A percentile compares a stretch with the other conserved stretches of the same genome.
These are phyloP conservation scores for Nadsonia starkeyi-henricii DNA, from an alignment of 1,139 yeast species.

Conservation along the genomic window DNA sequence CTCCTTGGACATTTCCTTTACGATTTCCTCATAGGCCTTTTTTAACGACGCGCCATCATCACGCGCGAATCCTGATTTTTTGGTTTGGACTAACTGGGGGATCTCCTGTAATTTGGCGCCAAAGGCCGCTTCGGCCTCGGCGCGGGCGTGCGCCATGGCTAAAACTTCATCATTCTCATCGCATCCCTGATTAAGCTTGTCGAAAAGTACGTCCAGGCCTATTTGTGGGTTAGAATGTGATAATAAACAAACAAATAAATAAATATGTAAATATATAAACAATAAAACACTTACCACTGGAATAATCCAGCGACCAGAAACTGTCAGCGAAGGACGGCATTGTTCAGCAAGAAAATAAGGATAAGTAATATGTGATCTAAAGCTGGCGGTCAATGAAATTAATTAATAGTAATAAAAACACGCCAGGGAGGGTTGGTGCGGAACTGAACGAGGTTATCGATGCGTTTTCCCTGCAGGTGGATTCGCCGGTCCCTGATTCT, in stretches of 20 bases:
- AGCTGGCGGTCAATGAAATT: too few relatives aligned
- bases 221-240: too few relatives aligned
- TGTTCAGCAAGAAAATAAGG: background rate
- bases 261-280: too few relatives aligned
- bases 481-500: too few relatives aligned
- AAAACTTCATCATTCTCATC: constrained; percentile 60
- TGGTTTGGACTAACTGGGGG: constrained; percentile 25
- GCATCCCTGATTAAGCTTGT: constrained; percentile 56
- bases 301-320: constrained; percentile 65
- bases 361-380: too few relatives aligned
- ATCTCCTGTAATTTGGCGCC: constrained; percentile 43
- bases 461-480: too few relatives aligned
- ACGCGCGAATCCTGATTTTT: constrained; percentile 25
- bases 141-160: constrained; percentile 49
- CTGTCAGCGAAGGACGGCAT: constrained; percentile 59
- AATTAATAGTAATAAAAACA: too few relatives aligned
- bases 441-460: too few relatives aligned
- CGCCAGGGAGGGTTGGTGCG: too few relatives aligned
- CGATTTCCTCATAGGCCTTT: constrained; percentile 45
- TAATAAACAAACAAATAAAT: too few relatives aligned
- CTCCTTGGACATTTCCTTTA: constrained; percentile 45
- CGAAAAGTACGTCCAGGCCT: constrained; percentile 40
- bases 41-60: constrained; percentile 39
- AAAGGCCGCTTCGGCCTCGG: constrained; percentile 60
- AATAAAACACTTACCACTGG: constrained; percentile 37